Evolutionary conservation across 768 basidiomycete genomes (phyloP), one percentile per base, ranked within the genome.

Genomic region (Suillus spraguei): DNA sequence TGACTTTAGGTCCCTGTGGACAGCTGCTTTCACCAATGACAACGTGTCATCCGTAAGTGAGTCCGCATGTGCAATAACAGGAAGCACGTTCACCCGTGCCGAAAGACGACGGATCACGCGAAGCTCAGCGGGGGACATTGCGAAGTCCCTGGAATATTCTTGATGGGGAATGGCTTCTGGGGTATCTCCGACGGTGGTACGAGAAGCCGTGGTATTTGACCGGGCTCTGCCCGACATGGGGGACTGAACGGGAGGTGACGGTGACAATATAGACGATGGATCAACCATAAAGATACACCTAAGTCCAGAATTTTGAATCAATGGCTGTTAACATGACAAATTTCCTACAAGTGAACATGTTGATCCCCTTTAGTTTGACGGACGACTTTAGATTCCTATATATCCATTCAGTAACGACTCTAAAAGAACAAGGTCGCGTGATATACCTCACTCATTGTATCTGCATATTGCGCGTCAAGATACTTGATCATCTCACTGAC

Each of bases 211-310:
- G 41, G 85, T 80, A 66, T 90, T 87, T n/a, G 91, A 91, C 54
- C 83, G 85, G 49, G 85, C 81, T 70, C 83, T 85, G 41, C 76
- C 73, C 10, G 86, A 86, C 17, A 81, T 70, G 5, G 82, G 77
- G 2, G 83, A 80, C 61, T 79, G 77, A 2, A 80, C 80, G 59
- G 81, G 82, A 63, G 87, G 82, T 47, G 83, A 75, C 39, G 78
- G 76, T 5, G 85, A 82, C 80, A 85, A 81, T 68, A 94, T 84
- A 17, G 89, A 87, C 32, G 84, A 76, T 14, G 93, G 92, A 70
- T 94, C 91, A 69, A 94, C 83, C 85, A 94, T 83, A 76, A 95
- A 94, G 64, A 95, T 91, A 72, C 90, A 92, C 53, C 92, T 93
- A 64, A 60, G 32, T 60, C 58, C 28, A 62, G 66, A 41, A 32